These are phyloP conservation scores for Candida tallmaniae DNA, from an alignment of 805 yeast genomes.

Conservation along the genomic window DNA sequence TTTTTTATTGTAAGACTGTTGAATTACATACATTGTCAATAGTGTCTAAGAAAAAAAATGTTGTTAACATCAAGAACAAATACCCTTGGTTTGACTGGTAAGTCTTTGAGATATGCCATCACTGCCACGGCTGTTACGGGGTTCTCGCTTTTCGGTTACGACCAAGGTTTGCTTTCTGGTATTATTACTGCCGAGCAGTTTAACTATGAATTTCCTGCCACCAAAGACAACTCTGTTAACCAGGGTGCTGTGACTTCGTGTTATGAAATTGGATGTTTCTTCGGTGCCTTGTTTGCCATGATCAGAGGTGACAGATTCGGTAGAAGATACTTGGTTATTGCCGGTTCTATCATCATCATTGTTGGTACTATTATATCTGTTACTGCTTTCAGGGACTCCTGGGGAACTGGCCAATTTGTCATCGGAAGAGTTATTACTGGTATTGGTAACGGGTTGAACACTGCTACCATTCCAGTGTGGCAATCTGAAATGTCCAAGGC, in stretches of 20 bases:
- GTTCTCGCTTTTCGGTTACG: constrained; percentile 29
- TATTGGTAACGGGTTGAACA: constrained; percentile 38
- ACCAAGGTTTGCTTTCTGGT: constrained; percentile 45
- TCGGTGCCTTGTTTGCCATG: constrained; percentile 40
- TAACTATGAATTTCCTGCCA: constrained; percentile 36
- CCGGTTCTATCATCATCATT: constrained; percentile 36
- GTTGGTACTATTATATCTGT: constrained; percentile 39
- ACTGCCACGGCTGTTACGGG: constrained; percentile 26
- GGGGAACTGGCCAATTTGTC: constrained; percentile 68
- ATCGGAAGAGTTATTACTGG: constrained; percentile 51
- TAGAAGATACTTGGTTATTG: constrained; percentile 36
- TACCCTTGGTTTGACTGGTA: constrained; percentile 56
- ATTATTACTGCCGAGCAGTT: constrained; percentile 36
- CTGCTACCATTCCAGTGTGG: constrained; percentile 45
- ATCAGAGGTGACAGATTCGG: constrained; percentile 38
- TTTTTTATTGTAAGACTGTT: no score
- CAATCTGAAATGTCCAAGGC: constrained; percentile 44
- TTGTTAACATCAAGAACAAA: constrained; percentile 35
- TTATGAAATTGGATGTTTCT: constrained; percentile 58
- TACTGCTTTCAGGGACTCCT: constrained; percentile 32
- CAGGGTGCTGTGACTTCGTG: constrained; percentile 71
- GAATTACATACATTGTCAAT: no score
- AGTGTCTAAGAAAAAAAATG: constrained; percentile 9
- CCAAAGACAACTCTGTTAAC: constrained; percentile 29
- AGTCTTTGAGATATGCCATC: constrained; percentile 31